Conservation (phyloP, 805 yeast species). For the Torulaspora microellipsoides region DNA sequence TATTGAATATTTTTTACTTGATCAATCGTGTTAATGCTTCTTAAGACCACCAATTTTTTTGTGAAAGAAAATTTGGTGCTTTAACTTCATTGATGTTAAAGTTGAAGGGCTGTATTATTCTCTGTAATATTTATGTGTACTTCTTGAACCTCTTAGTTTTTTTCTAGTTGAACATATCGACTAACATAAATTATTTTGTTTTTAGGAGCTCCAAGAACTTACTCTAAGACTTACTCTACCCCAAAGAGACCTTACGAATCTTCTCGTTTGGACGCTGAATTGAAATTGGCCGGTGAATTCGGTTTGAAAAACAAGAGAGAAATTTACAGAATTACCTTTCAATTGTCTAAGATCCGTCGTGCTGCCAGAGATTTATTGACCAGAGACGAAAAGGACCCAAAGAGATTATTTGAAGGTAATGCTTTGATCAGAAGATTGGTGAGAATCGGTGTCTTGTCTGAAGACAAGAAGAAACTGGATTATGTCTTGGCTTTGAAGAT, state of each 20-base stretch:
- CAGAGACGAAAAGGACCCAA: constrained; percentile 99
- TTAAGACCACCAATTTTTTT: neutral
- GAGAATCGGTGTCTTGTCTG: constrained; percentile 97
- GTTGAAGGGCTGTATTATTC: neutral
- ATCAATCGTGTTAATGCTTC: neutral
- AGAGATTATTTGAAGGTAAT: constrained; percentile 99
- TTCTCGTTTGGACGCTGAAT: constrained; percentile 98
- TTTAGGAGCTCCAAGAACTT: constrained; percentile 96
- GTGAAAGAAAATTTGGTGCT: neutral
- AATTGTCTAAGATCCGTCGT: constrained; percentile 99
- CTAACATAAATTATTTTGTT: constrained; percentile 12
- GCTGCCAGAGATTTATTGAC: constrained; percentile 99
- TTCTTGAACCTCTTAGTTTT: constrained; percentile 14
- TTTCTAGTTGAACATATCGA: constrained; percentile 4
- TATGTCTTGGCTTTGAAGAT: constrained; percentile 96
- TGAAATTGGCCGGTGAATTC: constrained; percentile 99
- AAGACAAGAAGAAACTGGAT: constrained; percentile 99
- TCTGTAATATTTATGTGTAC: constrained; percentile 18
- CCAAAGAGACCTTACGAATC: constrained; percentile 99
- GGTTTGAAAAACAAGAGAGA: constrained; percentile 99
- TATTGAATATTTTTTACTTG: too few species aligned
- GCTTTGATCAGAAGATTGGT: constrained; percentile 99
- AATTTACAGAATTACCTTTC: constrained; percentile 99
- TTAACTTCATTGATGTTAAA: neutral
- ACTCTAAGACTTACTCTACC: constrained; percentile 99